Evolutionary conservation across 2,329 filamentous ascomycete species (phyloP).

Genomic region (Lasiodiplodia sp.): DNA sequence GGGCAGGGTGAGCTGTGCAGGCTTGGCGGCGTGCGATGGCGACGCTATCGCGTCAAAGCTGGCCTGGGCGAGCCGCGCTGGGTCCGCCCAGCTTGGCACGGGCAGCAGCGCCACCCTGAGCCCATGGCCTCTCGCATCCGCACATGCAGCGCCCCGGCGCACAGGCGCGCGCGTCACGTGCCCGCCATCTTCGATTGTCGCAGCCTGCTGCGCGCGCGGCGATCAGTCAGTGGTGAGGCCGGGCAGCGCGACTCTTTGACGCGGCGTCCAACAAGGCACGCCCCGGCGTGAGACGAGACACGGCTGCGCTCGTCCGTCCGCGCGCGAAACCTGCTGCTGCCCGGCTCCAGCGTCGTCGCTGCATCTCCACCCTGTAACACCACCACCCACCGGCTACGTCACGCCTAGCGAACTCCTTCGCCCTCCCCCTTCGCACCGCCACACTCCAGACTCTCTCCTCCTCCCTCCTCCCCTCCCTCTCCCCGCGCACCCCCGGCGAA

Average conservation of each 20-base stretch:
- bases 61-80: neutral
- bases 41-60: slow-evolving; percentile 16
- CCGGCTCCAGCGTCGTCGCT: neutral
- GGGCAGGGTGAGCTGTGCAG: slow-evolving; percentile 9
- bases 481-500: slow-evolving; percentile 10
- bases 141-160: slow-evolving; percentile 7
- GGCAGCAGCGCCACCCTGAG: neutral
- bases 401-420: slow-evolving; percentile 5
- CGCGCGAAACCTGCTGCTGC: slow-evolving; percentile 3
- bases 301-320: slow-evolving; percentile 17
- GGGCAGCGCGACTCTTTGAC: slow-evolving; percentile 11
- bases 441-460: neutral
- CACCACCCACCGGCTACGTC: slow-evolving; percentile 22
- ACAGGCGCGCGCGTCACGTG: neutral
- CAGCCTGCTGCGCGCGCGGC: slow-evolving; percentile 11
- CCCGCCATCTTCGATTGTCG: slow-evolving; percentile 2
- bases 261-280: slow-evolving; percentile 6
- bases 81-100: too few relatives aligned
- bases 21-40: slow-evolving; percentile 16
- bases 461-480: slow-evolving; percentile 2
- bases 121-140: neutral
- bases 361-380: slow-evolving; percentile 27
- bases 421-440: slow-evolving; percentile 22
- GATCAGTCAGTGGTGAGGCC: slow-evolving; percentile 18
- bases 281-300: slow-evolving; percentile 11